Base-by-base conservation (phyloP, 2,329 filamentous ascomycete species). In the Colletotrichum tabaci region DNA sequence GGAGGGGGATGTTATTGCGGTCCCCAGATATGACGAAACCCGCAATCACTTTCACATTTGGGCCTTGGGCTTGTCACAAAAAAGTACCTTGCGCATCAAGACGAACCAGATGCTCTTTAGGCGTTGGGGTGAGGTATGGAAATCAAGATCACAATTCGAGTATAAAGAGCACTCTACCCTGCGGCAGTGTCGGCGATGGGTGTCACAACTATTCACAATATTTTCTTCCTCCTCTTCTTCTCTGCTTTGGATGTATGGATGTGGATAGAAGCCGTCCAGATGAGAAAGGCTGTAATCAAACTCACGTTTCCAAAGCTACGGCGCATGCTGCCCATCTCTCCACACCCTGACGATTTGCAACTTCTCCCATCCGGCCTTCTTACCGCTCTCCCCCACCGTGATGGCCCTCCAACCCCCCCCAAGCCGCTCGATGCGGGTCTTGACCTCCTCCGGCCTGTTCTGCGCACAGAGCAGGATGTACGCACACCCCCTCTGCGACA, bases 321-420 rank as follows among this genome's bases (percentile, higher is more conserved):
- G 35, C 49, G 21, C 18, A 40, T 26, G 35, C 23, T 63, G 44
- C 42, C 26, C n/a, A 49, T 85, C 85, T 77, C 90, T 89, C 93
- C 94, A 97, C 79, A 98, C 93, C 79, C 95, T 90, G 76, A 98
- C 85, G 77, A 99, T 93, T 78, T 95, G 92, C 81, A 99, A 85
- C 84, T 93, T 97, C 85, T 99, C 96, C 95, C 96, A 98, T 0
- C 96, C 96, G 40, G 93, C 96, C 81, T 93, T 90, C 85, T 92
- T 94, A 60, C 96, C 96, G 81, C 94, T 98, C 65, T 87, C 88
- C 8, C 93, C 92, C 5, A 97, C 95, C 21, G 89, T 94, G 80
- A 95, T 91, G 12, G 90, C 94, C 73, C 81, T 86, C 96, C 96
- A 98, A 30, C 77, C 79, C 0, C 76, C 71, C 0, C 84, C 84